phyloP scores from a whole-genome alignment of 768 basidiomycete species.

The Mycena alexandri region DNA sequence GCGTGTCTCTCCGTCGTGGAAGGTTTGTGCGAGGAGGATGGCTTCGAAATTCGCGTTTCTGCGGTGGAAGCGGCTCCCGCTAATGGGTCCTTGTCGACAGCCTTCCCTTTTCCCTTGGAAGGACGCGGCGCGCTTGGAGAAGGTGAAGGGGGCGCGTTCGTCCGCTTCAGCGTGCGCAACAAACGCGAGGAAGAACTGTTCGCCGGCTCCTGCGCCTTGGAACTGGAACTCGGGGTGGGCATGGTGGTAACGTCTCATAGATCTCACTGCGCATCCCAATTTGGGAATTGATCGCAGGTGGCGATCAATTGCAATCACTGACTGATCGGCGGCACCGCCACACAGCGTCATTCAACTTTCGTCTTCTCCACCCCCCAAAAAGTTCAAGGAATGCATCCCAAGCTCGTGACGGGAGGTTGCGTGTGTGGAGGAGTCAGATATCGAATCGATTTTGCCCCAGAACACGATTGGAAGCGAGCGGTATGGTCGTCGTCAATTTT shows the following conservation, averaged over 20 bases:
- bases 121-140: neutral
- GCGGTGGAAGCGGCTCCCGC: constrained; percentile 2
- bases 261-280: too few species aligned
- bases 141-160: neutral
- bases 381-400: constrained; percentile 3
- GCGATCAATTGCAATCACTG: too few species aligned
- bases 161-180: constrained; percentile 5
- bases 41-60: neutral
- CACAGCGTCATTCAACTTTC: neutral
- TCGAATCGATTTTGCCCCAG: constrained; percentile 21
- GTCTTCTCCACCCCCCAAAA: neutral
- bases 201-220: constrained; percentile 12
- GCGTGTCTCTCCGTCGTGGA: neutral
- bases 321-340: neutral
- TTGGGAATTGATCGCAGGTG: constrained; percentile 10
- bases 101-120: constrained; percentile 8
- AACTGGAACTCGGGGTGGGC: neutral
- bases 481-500: neutral
- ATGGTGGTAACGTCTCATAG: constrained; percentile 19
- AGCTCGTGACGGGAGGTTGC: constrained; percentile 19
- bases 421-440: constrained; percentile 27
- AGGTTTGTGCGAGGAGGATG: constrained; percentile 16
- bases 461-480: constrained; percentile 29
- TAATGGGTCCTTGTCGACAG: neutral
- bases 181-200: neutral